A percentile compares a stretch with the other conserved stretches of the same genome.
Conservation (phyloP, 2,329 filamentous ascomycete species). For the Pyricularia grisea region DNA sequence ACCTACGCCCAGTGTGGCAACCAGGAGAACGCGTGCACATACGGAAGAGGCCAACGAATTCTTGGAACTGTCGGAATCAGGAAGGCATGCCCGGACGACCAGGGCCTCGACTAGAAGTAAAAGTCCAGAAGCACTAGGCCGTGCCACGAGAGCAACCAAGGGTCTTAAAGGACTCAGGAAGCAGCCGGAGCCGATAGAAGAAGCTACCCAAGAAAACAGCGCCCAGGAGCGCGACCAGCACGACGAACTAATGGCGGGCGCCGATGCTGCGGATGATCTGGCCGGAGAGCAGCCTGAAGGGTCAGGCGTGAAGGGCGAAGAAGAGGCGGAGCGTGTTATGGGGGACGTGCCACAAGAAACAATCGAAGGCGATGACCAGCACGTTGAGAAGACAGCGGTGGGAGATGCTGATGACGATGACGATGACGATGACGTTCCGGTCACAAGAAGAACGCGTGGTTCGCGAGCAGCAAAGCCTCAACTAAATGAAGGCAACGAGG, state of each 20-base stretch:
- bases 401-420: slow-evolving; percentile 17
- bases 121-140: slow-evolving; percentile 42
- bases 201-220: slow-evolving; percentile 43
- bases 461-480: background rate
- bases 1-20: slow-evolving; percentile 15
- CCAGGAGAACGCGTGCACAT: slow-evolving; percentile 42
- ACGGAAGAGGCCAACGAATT: slow-evolving; percentile 48
- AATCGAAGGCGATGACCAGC: slow-evolving; percentile 8
- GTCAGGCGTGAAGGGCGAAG: slow-evolving; percentile 15
- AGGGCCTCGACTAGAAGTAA: slow-evolving; percentile 39
- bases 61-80: slow-evolving; percentile 50
- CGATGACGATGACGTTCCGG: slow-evolving; percentile 28
- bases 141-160: slow-evolving; percentile 34
- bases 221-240: slow-evolving; percentile 11
- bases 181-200: slow-evolving; percentile 34
- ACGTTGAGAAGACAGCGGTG: slow-evolving; percentile 8
- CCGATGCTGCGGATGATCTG: slow-evolving; percentile 10
- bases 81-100: slow-evolving; percentile 41
- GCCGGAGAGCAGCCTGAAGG: slow-evolving; percentile 4
- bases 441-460: slow-evolving; percentile 31
- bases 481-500: slow-evolving; percentile 23
- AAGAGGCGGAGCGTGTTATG: slow-evolving; percentile 15
- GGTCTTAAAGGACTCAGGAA: slow-evolving; percentile 41
- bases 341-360: slow-evolving; percentile 3
- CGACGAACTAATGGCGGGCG: slow-evolving; percentile 25